phyloP scores from a whole-genome alignment of 768 basidiomycete genomes.

The Steccherinum ochraceum region DNA sequence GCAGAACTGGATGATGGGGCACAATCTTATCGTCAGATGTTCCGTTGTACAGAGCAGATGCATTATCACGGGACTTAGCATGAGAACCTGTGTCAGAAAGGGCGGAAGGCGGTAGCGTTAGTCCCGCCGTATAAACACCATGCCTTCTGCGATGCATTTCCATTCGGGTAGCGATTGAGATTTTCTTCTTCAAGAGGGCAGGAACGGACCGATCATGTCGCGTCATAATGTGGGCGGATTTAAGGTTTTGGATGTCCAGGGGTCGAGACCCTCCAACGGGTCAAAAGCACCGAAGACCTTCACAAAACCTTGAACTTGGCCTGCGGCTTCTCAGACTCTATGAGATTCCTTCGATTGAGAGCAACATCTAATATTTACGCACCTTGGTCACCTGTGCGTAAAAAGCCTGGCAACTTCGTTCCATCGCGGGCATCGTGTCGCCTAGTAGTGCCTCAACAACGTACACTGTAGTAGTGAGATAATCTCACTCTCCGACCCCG shows the following conservation, averaged over 20 bases:
- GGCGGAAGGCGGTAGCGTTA: neutral
- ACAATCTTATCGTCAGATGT: neutral
- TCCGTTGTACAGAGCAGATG: neutral
- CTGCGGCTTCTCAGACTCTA: neutral
- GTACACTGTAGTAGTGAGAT: neutral
- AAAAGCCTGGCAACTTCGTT: neutral
- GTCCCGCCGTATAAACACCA: neutral
- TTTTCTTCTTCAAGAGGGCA: neutral
- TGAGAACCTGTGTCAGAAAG: neutral
- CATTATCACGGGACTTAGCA: neutral
- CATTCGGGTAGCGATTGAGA: neutral
- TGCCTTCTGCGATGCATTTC: neutral
- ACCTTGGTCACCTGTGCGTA: neutral
- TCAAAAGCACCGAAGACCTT: neutral
- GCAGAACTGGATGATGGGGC: neutral
- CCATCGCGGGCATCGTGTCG: neutral
- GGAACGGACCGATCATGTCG: neutral
- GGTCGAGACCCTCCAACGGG: neutral
- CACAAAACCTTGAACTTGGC: neutral
- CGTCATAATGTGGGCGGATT: neutral
- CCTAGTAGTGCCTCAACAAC: neutral
- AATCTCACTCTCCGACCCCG: neutral
- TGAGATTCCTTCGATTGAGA: neutral
- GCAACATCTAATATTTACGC: neutral
- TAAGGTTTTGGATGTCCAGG: neutral